These are phyloP conservation scores for Vitis hybrid DNA, from an alignment of 177 flowering plant genomes.

Conservation along the genomic window DNA sequence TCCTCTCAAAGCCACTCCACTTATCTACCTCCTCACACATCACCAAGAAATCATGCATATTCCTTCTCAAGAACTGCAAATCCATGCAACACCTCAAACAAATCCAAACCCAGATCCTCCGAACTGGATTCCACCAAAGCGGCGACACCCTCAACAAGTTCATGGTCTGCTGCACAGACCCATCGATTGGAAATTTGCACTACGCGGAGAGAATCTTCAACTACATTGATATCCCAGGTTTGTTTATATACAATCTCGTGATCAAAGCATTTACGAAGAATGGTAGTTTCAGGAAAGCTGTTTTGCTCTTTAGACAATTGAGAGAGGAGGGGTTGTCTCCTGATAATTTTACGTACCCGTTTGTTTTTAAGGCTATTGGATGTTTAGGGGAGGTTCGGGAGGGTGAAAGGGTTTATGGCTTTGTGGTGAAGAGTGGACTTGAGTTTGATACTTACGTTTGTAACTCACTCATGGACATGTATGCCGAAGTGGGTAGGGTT, in stretches of 20 bases:
- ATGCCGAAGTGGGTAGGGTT: constrained; percentile 48
- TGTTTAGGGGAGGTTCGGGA: constrained; percentile 33
- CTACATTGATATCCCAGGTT: constrained; percentile 32
- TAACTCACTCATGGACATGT: constrained; percentile 75
- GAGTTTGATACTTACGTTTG: constrained; percentile 56
- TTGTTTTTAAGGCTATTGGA: constrained; percentile 72
- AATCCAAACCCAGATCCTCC: constrained; percentile 51
- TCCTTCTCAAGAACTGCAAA: constrained; percentile 49
- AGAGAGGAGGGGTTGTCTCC: constrained; percentile 49
- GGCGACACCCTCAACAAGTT: constrained; percentile 46
- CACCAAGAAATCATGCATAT: constrained; percentile 33
- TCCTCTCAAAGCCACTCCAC: background rate
- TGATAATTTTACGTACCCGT: constrained; percentile 78
- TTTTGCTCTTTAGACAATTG: constrained; percentile 42
- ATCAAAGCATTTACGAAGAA: constrained; percentile 51
- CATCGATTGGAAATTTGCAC: constrained; percentile 33
- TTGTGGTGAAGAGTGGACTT: constrained; percentile 50
- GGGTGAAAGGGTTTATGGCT: constrained; percentile 61
- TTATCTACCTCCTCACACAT: constrained; percentile 4
- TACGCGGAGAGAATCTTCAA: constrained; percentile 48
- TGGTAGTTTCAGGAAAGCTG: constrained; percentile 32
- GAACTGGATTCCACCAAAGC: constrained; percentile 41
- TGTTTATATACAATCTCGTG: constrained; percentile 62
- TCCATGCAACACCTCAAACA: constrained; percentile 49
- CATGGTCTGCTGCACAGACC: constrained; percentile 47